Base-by-base conservation (phyloP, 139 green algal species). In the Chlorella ohadii region DNA sequence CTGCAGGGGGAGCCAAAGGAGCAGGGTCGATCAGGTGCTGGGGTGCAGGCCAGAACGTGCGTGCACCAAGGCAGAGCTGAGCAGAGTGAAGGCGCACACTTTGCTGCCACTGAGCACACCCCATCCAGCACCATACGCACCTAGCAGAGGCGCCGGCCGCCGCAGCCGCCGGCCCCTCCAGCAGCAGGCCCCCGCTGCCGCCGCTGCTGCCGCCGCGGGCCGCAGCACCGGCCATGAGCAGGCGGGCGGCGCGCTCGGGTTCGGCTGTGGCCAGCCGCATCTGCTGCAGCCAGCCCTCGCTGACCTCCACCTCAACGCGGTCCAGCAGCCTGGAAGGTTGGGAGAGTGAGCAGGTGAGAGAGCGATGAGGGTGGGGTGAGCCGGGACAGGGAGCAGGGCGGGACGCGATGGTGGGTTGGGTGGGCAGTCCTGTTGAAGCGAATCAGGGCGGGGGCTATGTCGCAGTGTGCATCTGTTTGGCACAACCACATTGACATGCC, bases 271-370 rank as follows among this genome's bases (percentile, higher is more conserved):
- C 55, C 28, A 80, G 76, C 70, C 82, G 82, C 72, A 87, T 82
- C 71, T 88, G 84, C 47, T 84, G 70, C 76, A 84, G 38, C 84
- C 84, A 88, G 44, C 63, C 31, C 19, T 84, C 84, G 38, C 36
- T 68, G n/a, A 88, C 76, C 15, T 84, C 56, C 59, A 88, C 56
- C 64, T 87, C 61, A 38, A 87, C 74, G 13, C n/a, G 33, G 66
- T 84, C 76, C n/a, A 88, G 61, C 70, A 78, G 33, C 74, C 83
- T 87, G 61, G 28, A 5, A 4, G 39, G 15, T 28, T 23, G 44
- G n/a, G n/a, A n/a, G n/a, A n/a, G n/a, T n/a, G 27, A 9, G 27
- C 31, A 78, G 25, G 39, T 23, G 33, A 6, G 31, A 47, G 20
- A 31, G 66, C 3, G n/a, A n/a, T n/a, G n/a, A n/a, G n/a, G n/a